Percentiles rank a stretch among this genome's conserved stretches.
Conservation (phyloP, 2,329 filamentous ascomycete genomes). For the Zopfia rhizophila region DNA sequence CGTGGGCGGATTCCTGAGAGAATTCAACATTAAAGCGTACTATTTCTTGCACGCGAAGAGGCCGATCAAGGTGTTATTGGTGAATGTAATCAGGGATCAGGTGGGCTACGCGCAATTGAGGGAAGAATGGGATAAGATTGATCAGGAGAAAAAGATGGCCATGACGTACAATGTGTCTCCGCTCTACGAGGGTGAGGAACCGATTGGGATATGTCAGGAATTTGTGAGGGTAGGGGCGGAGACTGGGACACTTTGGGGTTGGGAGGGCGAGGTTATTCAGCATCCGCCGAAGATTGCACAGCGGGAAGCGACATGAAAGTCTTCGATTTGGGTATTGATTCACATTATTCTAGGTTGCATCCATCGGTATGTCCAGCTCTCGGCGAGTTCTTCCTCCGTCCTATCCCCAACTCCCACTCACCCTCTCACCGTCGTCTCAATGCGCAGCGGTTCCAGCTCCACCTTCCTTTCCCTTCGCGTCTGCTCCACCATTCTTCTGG, state of each 20-base stretch:
- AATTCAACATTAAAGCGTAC: constrained; percentile 54
- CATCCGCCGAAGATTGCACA: no score
- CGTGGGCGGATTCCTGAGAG: constrained; percentile 48
- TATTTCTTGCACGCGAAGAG: constrained; percentile 46
- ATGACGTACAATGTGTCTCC: constrained; percentile 54
- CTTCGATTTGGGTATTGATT: no score
- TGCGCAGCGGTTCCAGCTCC: no score
- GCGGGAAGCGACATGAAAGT: no score
- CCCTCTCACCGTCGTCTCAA: no score
- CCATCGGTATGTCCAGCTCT: no score
- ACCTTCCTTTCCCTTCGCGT: no score
- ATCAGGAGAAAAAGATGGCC: constrained; percentile 45
- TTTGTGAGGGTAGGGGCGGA: constrained; percentile 56
- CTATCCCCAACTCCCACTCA: no score
- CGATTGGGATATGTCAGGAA: constrained; percentile 50
- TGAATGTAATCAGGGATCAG: constrained; percentile 28
- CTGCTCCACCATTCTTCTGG: constrained; percentile 7
- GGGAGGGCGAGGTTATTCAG: constrained; percentile 27
- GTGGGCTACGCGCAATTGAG: constrained; percentile 31
- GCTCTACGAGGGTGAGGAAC: constrained; percentile 54
- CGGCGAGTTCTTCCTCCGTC: no score
- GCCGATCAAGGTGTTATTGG: constrained; percentile 31
- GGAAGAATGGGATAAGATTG: constrained; percentile 38
- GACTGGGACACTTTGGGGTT: constrained; percentile 47
- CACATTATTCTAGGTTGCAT: no score